Evolutionary conservation across 306 rosid genomes (phyloP), one percentile per base, ranked within the genome.

Genomic region (Quercus dentata): DNA sequence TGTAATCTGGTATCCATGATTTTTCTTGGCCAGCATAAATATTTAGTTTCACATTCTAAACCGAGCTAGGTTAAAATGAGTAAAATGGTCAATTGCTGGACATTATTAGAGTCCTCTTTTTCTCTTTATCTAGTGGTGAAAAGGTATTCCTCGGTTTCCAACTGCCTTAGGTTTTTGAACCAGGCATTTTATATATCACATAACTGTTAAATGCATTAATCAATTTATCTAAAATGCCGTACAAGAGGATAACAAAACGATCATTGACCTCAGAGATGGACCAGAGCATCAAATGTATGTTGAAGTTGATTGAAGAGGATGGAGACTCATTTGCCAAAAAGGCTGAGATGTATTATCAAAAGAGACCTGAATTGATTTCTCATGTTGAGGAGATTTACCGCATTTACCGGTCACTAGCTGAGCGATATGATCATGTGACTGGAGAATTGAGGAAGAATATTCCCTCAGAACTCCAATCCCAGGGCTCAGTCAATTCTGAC

Each of bases 341-440:
- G 77, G 99, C 93, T 70, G 98, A 96, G 79, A 95, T 95, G 99
- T 95, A 95, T 88, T 93, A 95, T 82, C 92, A 93, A 82, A 95
- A 89, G 86, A 87, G 99, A 72, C 99, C 99, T 15, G 97, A 91
- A 67, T 88, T 96, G 86, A 76, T 93, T 77, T 79, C 97, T 83
- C 91, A 89, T 82, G 98, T 96, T 41, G 98, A 93, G 86, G 96
- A 96, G 62, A 93, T 91, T 76, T 90, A 91, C 85, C 96, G 97
- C 28, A 80, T 85, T 87, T 93, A 91, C 87, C 90, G 98, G 61
- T 86, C 94, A 69, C 81, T 96, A 19, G 99, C 99, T 4, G 99
- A 96, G 83, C 96, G 99, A 4, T 96, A 96, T 27, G 99, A 96
- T 88, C 88, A 90, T 56, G 89, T 96, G 72, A 96, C 98, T 0